These are phyloP conservation scores for Amauroascus niger DNA, from an alignment of 2,329 filamentous ascomycete genomes.

Conservation along the genomic window DNA sequence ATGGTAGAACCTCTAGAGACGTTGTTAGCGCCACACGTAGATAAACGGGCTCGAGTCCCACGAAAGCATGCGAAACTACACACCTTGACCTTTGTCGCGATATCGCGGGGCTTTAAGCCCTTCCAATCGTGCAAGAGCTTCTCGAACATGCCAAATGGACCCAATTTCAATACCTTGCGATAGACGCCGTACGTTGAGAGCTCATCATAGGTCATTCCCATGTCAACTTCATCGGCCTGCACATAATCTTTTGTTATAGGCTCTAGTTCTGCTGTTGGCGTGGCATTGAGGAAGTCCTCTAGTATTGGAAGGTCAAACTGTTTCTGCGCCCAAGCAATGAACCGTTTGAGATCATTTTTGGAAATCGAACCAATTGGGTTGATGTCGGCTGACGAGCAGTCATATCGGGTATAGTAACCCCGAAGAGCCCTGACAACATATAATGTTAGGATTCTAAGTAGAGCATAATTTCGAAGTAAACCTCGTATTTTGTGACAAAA, in stretches of 20 bases:
- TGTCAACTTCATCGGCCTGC: slow-evolving; percentile 45
- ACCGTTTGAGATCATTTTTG: slow-evolving; percentile 59
- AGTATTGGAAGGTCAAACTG: slow-evolving; percentile 47
- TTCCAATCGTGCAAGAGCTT: slow-evolving; percentile 43
- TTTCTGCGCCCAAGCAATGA: slow-evolving; percentile 53
- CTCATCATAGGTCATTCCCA: slow-evolving; percentile 44
- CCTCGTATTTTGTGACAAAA: neutral
- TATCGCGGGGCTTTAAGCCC: slow-evolving; percentile 25
- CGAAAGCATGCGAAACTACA: neutral
- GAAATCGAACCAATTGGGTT: slow-evolving; percentile 47
- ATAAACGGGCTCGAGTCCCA: neutral
- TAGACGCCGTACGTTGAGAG: slow-evolving; percentile 42
- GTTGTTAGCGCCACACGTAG: neutral
- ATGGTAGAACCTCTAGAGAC: slow-evolving; percentile 17
- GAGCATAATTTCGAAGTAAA: too few species aligned
- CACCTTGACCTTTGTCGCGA: slow-evolving; percentile 35
- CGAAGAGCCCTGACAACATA: slow-evolving; percentile 3
- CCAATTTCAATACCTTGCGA: slow-evolving; percentile 44
- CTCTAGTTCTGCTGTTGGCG: slow-evolving; percentile 53
- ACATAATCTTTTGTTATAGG: slow-evolving; percentile 54
- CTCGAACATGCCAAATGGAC: slow-evolving; percentile 45
- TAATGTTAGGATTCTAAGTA: slow-evolving; percentile 8
- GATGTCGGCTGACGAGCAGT: slow-evolving; percentile 46
- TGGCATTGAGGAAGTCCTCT: slow-evolving; percentile 52
- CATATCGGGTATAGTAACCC: slow-evolving; percentile 58